Conservation (phyloP, 805 yeast genomes). For the Ogataea paraovalis region DNA sequence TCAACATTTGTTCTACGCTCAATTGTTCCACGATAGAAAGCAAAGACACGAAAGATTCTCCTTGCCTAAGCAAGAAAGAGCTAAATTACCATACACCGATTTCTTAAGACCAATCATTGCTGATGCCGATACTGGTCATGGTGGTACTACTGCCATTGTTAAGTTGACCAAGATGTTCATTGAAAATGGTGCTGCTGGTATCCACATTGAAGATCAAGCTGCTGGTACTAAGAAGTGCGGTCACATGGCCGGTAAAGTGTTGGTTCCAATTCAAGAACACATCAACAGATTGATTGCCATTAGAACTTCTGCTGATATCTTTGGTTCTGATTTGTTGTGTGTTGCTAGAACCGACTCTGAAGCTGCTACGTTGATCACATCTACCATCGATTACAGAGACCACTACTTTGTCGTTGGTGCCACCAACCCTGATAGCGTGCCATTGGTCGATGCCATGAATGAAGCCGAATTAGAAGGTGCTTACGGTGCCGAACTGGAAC, state of each 20-base stretch:
- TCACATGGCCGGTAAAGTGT: conserved; percentile 98
- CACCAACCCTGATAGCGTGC: conserved; percentile 76
- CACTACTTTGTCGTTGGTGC: conserved; percentile 89
- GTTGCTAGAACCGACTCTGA: conserved; percentile 98
- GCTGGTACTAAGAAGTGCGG: conserved; percentile 99
- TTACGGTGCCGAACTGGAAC: conserved; percentile 64
- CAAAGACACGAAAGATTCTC: conserved; percentile 82
- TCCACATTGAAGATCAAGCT: conserved; percentile 98
- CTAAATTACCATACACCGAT: conserved; percentile 71
- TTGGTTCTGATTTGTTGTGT: conserved; percentile 78
- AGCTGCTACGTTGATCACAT: conserved; percentile 92
- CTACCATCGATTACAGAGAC: conserved; percentile 91
- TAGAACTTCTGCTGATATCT: conserved; percentile 91
- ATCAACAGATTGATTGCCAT: conserved; percentile 91
- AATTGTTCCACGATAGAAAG: conserved; percentile 94
- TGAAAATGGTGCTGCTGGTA: conserved; percentile 98
- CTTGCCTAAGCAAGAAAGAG: conserved; percentile 59
- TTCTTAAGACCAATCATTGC: conserved; percentile 93
- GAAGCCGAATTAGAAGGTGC: conserved; percentile 76
- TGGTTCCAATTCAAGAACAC: conserved; percentile 97
- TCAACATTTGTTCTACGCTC: conserved; percentile 95
- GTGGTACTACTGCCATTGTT: conserved; percentile 95
- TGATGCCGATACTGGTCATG: conserved; percentile 98
- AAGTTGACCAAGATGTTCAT: conserved; percentile 93
- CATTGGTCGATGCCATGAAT: conserved; percentile 72